phyloP scores from a whole-genome alignment of 2,329 filamentous ascomycete genomes.

The Proliferodiscus dingleyae region DNA sequence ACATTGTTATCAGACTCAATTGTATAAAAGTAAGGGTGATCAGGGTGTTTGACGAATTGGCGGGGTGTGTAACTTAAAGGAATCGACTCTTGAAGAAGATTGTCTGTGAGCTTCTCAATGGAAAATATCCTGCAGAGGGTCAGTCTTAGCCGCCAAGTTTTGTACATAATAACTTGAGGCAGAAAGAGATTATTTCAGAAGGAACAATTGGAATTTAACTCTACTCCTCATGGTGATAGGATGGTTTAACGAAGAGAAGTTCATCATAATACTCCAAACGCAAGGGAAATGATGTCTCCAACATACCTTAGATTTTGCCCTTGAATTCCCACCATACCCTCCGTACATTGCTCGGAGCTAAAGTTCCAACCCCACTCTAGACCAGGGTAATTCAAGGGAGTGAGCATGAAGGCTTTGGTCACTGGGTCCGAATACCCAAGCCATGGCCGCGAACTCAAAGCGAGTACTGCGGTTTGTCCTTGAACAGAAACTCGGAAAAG shows the following conservation, averaged over 20 bases:
- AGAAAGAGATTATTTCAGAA: constrained; percentile 62
- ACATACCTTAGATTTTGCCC: constrained; percentile 79
- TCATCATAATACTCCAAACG: constrained; percentile 34
- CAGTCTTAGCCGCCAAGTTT: constrained; percentile 27
- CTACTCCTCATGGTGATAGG: constrained; percentile 46
- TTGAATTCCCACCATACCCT: constrained; percentile 92
- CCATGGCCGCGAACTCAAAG: constrained; percentile 91
- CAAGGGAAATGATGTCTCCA: constrained; percentile 27
- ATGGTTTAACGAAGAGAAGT: constrained; percentile 38
- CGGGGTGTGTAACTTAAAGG: constrained; percentile 86
- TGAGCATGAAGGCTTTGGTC: constrained; percentile 84
- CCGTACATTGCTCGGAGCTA: constrained; percentile 86
- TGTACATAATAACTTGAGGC: constrained; percentile 18
- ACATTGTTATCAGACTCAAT: constrained; percentile 93
- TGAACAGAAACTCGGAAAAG: constrained; percentile 89
- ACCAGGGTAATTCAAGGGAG: constrained; percentile 80
- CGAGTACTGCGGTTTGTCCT: constrained; percentile 78
- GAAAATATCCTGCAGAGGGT: constrained; percentile 71
- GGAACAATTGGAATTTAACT: constrained; percentile 88
- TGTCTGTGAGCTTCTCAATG: constrained; percentile 79
- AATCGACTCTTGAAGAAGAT: constrained; percentile 80
- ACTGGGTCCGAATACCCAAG: constrained; percentile 87
- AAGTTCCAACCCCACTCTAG: constrained; percentile 97
- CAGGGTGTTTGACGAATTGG: constrained; percentile 80
- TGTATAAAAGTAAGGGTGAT: constrained; percentile 85